Base-by-base conservation (phyloP, 2,329 filamentous ascomycete species). In the Orbilia blumenaviensis region DNA sequence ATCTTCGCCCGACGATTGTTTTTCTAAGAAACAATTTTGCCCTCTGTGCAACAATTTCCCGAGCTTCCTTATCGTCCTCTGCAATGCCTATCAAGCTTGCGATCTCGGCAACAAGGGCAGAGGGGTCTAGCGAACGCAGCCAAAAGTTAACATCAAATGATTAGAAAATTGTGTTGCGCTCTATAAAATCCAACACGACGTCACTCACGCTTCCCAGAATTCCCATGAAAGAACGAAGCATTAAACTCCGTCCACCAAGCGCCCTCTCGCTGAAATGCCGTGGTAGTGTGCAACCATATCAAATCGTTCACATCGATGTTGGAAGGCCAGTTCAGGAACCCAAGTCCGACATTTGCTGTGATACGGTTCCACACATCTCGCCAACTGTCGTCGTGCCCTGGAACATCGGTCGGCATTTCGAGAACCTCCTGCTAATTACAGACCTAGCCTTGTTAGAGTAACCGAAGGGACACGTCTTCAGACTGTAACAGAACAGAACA, bases 281-380 rank as follows among this genome's bases (percentile, higher is more conserved):
- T 77, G 18, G 72, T 71, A 16, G 72, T 61, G 60, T 77, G 72
- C 27, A 77, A 32, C 72, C 72, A 77, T 44, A 77, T 61, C 44
- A 77, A 54, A 29, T 77, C 72, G 60, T 32, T 50, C 9, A 60
- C 66, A 2, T 61, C 64, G 4, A 77, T 21, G 21, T 67, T 68
- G 6, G 62, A 67, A 21, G 71, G 71, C 56, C 54, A 42, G 71
- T 75, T 75, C 27, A 75, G 63, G 29, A 67, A 41, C 18, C 71
- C 63, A 4, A 75, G 71, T 2, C 71, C 71, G 29, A 68, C 62
- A 16, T 75, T 75, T 1, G 71, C 61, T 10, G 71, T 67, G 23
- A 75, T 32, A 25, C 71, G 34, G 63, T 75, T 75, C 71, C 71
- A 75, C 21, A 75, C 36, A 62, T 75, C 71, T 7, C 60, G 54